phyloP scores from a whole-genome alignment of 2,329 filamentous ascomycete genomes.

The Xylariaceae sp. region DNA sequence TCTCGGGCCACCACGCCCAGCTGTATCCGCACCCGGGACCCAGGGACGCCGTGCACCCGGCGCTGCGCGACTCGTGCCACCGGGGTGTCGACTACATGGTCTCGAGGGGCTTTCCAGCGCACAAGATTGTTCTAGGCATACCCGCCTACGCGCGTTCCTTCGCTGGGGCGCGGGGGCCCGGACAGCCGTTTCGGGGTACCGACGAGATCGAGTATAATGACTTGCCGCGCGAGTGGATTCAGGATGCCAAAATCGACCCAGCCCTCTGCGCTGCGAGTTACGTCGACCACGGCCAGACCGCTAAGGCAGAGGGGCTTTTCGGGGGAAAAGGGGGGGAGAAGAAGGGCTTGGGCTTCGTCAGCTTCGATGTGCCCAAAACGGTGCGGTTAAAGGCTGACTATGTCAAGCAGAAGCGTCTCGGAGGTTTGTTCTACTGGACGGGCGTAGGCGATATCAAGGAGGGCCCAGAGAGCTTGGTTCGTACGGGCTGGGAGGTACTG shows the following conservation, averaged over 20 bases:
- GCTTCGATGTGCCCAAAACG: slow-evolving; percentile 68
- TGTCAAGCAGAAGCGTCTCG: slow-evolving; percentile 60
- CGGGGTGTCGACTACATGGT: slow-evolving; percentile 62
- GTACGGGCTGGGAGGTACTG: slow-evolving; percentile 64
- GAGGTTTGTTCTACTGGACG: slow-evolving; percentile 74
- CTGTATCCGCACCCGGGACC: slow-evolving; percentile 52
- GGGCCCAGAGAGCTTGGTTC: slow-evolving; percentile 63
- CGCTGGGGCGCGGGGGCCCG: slow-evolving; percentile 57
- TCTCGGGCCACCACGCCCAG: slow-evolving; percentile 70
- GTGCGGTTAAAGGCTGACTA: slow-evolving; percentile 68
- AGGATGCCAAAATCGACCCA: slow-evolving; percentile 54
- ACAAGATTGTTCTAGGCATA: slow-evolving; percentile 68
- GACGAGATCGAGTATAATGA: slow-evolving; percentile 69
- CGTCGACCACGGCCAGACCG: slow-evolving; percentile 45
- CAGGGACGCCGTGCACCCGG: slow-evolving; percentile 34
- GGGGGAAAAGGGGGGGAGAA: no score
- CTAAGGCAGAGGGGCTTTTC: no score
- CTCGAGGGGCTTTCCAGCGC: slow-evolving; percentile 58
- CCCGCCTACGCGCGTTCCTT: slow-evolving; percentile 70
- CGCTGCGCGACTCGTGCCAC: slow-evolving; percentile 55
- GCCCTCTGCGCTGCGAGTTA: slow-evolving; percentile 64
- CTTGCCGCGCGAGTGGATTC: slow-evolving; percentile 59
- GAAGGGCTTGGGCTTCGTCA: slow-evolving; percentile 57
- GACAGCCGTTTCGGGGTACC: slow-evolving; percentile 56
- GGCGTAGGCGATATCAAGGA: slow-evolving; percentile 64